Base-by-base conservation (phyloP, 257 asterid species). In the Nicotiana noctiflora region DNA sequence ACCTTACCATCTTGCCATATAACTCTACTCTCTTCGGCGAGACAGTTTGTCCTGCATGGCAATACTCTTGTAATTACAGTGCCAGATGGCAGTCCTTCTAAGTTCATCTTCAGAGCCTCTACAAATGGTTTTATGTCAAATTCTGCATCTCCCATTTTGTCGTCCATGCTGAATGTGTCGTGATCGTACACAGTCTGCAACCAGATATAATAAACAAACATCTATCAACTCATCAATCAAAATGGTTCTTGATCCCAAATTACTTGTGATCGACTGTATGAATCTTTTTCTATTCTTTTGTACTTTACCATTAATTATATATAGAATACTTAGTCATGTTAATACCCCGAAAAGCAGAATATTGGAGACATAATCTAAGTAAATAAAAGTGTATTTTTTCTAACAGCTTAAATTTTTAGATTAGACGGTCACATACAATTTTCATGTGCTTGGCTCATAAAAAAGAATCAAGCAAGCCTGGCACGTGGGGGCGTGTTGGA, bases 101-200 rank as follows among this genome's bases (percentile, higher is more conserved):
- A 34, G 15, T 80, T 81, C 86, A 86, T 88, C 70, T 68, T 88
- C 80, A 88, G 17, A 6, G 83, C 86, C 21, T 88, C 91, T 60
- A 86, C 44, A 67, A 82, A 88, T 37, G 85, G 8, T 46, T 66
- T 88, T 32, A 88, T 86, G 62, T 87, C 84, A n/a, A 88, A 81
- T 40, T 86, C 85, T 57, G 91, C 89, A 17, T 88, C 90, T 85
- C 91, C 91, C 91, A 88, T 88, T 75, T 85, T 88, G 76, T 88
- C 91, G 59, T 88, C 90, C 87, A 59, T 81, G 83, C 83, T 86
- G 83, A 88, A 88, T 27, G 87, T 85, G 81, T 88, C 91, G n/a
- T 88, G 87, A 65, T 88, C 91, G 49, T 83, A 88, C 4, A 88
- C 91, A 2, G 85, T 85, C 91, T 88, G 87, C 15, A 85, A 80